phyloP scores from a whole-genome alignment of 208 protist genomes.

The Trypanosoma congolense region DNA sequence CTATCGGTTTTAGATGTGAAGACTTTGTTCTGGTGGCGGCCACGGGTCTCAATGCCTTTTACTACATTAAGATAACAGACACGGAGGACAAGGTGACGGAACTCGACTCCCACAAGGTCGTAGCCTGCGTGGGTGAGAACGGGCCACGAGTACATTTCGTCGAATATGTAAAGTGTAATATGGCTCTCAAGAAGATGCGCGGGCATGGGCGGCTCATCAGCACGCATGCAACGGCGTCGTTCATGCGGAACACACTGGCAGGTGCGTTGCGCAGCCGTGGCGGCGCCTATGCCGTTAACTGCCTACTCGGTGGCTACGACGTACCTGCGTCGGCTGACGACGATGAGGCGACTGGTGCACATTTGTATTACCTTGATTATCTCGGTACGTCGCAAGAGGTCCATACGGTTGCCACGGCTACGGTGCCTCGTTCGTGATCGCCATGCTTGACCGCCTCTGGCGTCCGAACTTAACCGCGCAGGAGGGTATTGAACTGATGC shows the following conservation, averaged over 20 bases:
- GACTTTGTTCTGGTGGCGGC: slow-evolving; percentile 82
- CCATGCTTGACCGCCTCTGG: slow-evolving; percentile 88
- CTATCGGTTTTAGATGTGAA: slow-evolving; percentile 85
- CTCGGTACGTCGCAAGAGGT: slow-evolving; percentile 89
- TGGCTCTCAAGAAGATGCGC: slow-evolving; percentile 80
- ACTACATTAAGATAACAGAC: slow-evolving; percentile 92
- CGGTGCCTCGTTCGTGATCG: slow-evolving; percentile 85
- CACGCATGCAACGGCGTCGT: slow-evolving; percentile 83
- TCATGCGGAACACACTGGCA: slow-evolving; percentile 83
- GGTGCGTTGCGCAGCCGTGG: slow-evolving; percentile 75
- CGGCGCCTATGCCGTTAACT: slow-evolving; percentile 87
- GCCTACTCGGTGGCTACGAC: slow-evolving; percentile 91
- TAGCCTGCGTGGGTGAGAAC: slow-evolving; percentile 85
- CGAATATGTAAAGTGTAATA: slow-evolving; percentile 92
- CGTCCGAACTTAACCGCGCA: slow-evolving; percentile 87
- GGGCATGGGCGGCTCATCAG: slow-evolving; percentile 78
- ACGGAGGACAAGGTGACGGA: slow-evolving; percentile 91
- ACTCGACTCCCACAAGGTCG: slow-evolving; percentile 84
- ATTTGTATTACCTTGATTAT: slow-evolving; percentile 95
- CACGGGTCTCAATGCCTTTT: slow-evolving; percentile 79
- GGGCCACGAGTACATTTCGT: slow-evolving; percentile 90
- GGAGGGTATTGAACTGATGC: slow-evolving; percentile 90
- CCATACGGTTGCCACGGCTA: slow-evolving; percentile 93
- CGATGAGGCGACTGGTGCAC: slow-evolving; percentile 44
- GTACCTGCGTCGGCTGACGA: slow-evolving; percentile 63